These are phyloP conservation scores for Brassica carinata DNA, from an alignment of 345 rosid genomes.

Conservation along the genomic window DNA sequence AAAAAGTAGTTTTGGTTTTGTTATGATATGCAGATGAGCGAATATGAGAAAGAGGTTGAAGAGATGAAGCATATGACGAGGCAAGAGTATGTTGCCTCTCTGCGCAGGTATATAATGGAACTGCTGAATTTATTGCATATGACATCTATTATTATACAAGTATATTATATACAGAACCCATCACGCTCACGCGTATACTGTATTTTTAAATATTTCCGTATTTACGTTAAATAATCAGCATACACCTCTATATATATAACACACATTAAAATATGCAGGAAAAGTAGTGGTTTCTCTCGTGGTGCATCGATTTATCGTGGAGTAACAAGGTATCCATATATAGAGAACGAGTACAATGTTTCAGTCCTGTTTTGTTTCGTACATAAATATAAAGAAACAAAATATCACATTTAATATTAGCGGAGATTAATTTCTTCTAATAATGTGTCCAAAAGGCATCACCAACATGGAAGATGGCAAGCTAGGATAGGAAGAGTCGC, in stretches of 20 bases:
- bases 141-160: background rate
- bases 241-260: constrained; percentile 23
- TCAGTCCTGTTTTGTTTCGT: background rate
- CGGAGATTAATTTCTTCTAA: background rate
- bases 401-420: background rate
- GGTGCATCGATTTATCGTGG: constrained; percentile 96
- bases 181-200: background rate
- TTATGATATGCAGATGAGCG: constrained; percentile 56
- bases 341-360: background rate
- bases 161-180: background rate
- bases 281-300: constrained; percentile 96
- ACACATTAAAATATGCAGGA: constrained; percentile 46
- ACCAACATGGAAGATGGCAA: constrained; percentile 99
- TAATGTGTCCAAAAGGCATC: constrained; percentile 58
- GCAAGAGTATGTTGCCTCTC: constrained; percentile 89
- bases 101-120: constrained; percentile 67
- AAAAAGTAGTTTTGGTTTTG: background rate
- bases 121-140: constrained; percentile 29
- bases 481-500: constrained; percentile 98
- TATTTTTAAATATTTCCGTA: background rate
- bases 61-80: constrained; percentile 97
- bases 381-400: background rate
- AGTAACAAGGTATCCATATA: constrained; percentile 68
- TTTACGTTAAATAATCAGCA: constrained; percentile 9
- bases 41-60: constrained; percentile 83